phyloP scores from a whole-genome alignment of 1,284 basidiomycete species.

The Entoloma clypeatum region DNA sequence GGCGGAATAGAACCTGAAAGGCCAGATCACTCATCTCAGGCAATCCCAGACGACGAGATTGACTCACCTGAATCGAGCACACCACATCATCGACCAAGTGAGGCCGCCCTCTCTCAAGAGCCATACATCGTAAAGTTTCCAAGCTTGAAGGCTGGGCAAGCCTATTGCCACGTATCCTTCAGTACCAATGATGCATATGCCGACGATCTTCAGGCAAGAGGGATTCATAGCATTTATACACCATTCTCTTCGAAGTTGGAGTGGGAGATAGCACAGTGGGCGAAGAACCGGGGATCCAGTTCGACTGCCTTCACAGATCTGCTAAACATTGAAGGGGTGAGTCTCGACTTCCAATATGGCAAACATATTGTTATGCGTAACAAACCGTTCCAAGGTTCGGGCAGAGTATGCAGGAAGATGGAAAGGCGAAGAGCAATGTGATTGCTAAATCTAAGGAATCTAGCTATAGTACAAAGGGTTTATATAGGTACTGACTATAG shows the following conservation, averaged over 20 bases:
- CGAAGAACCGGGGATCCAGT: slow-evolving; percentile 26
- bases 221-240: slow-evolving; percentile 16
- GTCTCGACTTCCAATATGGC: slow-evolving; percentile 3
- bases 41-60: background rate
- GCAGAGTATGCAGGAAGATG: too few relatives aligned
- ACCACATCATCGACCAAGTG: slow-evolving; percentile 1
- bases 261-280: slow-evolving; percentile 34
- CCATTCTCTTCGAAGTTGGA: slow-evolving; percentile 26
- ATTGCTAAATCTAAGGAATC: too few relatives aligned
- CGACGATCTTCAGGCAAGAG: background rate
- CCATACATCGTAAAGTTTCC: slow-evolving; percentile 7
- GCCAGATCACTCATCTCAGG: too few relatives aligned
- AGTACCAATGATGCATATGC: slow-evolving; percentile 4
- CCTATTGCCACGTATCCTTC: background rate
- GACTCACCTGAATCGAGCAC: background rate
- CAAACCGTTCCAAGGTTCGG: too few relatives aligned
- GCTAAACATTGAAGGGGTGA: slow-evolving; percentile 20
- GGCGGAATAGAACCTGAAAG: background rate
- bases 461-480: too few relatives aligned
- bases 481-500: too few relatives aligned
- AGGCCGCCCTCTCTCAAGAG: slow-evolving; percentile 1
- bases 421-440: too few relatives aligned
- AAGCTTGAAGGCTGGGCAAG: background rate
- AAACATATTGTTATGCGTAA: too few relatives aligned
- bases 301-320: slow-evolving; percentile 28